Evolutionary conservation across 495 filamentous ascomycete species (phyloP).

Genomic region (Penicillium fimorum): DNA sequence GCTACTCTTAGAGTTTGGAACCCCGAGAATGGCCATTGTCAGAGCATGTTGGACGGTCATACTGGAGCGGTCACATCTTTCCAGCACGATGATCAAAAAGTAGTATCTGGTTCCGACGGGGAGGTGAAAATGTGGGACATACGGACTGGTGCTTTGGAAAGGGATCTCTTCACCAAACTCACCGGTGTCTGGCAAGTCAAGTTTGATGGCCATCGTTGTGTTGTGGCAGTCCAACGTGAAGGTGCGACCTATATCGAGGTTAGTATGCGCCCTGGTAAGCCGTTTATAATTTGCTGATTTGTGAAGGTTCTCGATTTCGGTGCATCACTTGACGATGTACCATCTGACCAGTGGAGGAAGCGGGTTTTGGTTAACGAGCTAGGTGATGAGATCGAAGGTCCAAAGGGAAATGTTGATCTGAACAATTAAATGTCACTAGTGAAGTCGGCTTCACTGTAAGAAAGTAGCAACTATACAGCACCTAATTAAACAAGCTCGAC

Average conservation of each 20-base stretch:
- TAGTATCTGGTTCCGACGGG: conserved; percentile 91
- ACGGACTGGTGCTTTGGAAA: conserved; percentile 81
- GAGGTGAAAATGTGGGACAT: conserved; percentile 99
- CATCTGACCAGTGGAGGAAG: conserved; percentile 69
- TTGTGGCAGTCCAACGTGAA: conserved; percentile 92
- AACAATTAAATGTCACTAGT: background rate
- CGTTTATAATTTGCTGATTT: conserved; percentile 17
- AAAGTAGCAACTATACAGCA: too few species aligned
- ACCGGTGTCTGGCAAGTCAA: conserved; percentile 97
- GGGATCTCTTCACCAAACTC: conserved; percentile 89
- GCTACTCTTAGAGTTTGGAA: conserved; percentile 97
- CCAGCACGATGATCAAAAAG: conserved; percentile 94
- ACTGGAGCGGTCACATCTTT: conserved; percentile 98
- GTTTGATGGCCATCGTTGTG: conserved; percentile 91
- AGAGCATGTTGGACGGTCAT: conserved; percentile 81
- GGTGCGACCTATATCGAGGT: conserved; percentile 94
- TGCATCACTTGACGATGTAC: conserved; percentile 73
- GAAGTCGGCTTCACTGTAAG: too few species aligned
- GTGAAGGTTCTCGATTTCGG: conserved; percentile 84
- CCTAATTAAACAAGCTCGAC: too few species aligned
- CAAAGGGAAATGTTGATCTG: background rate
- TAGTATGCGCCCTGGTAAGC: conserved; percentile 34
- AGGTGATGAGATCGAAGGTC: conserved; percentile 34
- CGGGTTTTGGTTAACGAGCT: conserved; percentile 71
- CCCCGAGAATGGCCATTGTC: conserved; percentile 87